Base-by-base conservation (phyloP, 179 eudicot species). In the Silene noctiflora region DNA sequence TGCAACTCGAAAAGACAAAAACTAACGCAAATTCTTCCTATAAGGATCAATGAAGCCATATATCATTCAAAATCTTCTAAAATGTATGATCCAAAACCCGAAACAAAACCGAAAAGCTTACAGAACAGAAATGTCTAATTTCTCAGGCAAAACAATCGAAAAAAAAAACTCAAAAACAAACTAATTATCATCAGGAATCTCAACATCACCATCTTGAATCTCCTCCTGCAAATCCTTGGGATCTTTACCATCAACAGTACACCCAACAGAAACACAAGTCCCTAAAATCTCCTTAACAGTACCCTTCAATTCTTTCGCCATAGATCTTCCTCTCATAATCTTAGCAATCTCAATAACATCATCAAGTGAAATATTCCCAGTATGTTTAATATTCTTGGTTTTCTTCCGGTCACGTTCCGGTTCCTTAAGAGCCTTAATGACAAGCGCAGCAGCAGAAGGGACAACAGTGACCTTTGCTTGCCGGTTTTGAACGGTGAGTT, bases 381-480 rank as follows among this genome's bases (percentile, higher is more conserved):
- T 86, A 68, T 88, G 95, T 81, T 92, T 92, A 67, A 92, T 92
- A 70, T 92, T 92, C 84, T 92, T 92, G 0, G 83, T 77, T 86
- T 92, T 92, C 88, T 92, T 92, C n/a, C 97, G 69, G 74, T 92
- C 97, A 4, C 93, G 85, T 76, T 92, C 96, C 0, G 97, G 97
- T 81, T 92, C 97, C 78, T 92, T 92, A 17, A 89, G 78, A 7
- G 97, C 91, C 79, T 92, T 92, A 85, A 92, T 92, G 51, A 92
- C 97, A 0, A 92, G 85, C 0, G 93, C 97, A 1, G 96, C 90
- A 6, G 96, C 97, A 3, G 97, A 92, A 1, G 97, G 96, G 16
- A 92, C 97, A 4, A 92, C 96, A 17, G 96, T 80, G 44, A 92
- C 94, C 82, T 90, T 92, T 0, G 97, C 96, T 62, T 92, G 96